phyloP scores from a whole-genome alignment of 176 grass and related monocot genomes.

The Tuctoria greenei region DNA sequence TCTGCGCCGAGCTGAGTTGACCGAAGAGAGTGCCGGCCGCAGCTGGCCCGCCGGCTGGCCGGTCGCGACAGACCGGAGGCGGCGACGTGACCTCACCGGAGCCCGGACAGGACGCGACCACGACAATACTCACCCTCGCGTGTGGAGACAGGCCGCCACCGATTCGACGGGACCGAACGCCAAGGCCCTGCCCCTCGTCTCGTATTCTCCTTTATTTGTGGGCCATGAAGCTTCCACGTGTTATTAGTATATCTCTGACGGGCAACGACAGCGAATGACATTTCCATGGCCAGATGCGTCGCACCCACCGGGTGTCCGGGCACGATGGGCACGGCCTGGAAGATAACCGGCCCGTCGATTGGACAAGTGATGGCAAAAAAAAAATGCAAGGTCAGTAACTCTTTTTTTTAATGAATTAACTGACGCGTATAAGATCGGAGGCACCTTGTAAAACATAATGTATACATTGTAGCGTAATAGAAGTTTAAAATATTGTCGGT shows the following conservation, averaged over 20 bases:
- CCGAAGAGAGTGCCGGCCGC: background rate
- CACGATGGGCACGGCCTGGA: background rate
- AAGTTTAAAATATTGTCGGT: no score
- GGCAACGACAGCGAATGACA: background rate
- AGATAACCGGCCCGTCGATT: background rate
- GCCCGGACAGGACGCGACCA: background rate
- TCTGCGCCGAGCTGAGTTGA: background rate
- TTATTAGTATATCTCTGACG: background rate
- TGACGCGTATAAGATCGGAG: no score
- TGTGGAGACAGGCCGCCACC: background rate
- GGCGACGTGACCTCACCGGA: conserved; percentile 12
- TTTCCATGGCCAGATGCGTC: background rate
- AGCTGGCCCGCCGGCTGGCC: background rate
- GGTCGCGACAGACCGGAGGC: background rate
- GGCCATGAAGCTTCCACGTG: background rate
- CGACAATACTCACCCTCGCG: background rate
- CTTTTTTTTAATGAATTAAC: no score
- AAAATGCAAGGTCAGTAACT: no score
- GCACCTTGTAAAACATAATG: no score
- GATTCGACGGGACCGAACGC: background rate
- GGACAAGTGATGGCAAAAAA: background rate
- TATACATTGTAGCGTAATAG: no score
- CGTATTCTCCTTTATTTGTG: background rate
- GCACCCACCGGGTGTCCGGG: background rate
- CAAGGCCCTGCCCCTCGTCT: background rate